Evolutionary conservation across 257 asterid genomes (phyloP).

Genomic region (Paulownia fortunei): DNA sequence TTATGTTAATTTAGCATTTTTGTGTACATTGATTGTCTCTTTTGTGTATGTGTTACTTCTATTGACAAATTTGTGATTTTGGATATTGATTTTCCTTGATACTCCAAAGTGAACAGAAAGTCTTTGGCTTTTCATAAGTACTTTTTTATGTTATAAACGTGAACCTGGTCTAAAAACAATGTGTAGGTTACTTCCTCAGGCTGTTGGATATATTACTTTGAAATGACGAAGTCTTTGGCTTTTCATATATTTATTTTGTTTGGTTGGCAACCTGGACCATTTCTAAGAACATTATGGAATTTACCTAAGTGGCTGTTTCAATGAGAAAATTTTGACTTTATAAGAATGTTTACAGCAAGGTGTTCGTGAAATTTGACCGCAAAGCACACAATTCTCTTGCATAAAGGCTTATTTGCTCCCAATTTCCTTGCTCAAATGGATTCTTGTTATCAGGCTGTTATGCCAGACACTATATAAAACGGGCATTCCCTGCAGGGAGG

Average conservation of each 20-base stretch:
- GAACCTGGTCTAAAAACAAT: neutral
- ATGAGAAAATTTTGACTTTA: neutral
- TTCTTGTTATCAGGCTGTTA: neutral
- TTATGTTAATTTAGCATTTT: conserved; percentile 34
- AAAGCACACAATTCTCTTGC: neutral
- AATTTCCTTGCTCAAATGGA: neutral
- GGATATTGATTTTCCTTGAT: neutral
- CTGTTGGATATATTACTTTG: neutral
- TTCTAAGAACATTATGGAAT: neutral
- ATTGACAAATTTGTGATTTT: neutral
- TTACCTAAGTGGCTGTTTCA: neutral
- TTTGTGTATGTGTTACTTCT: neutral
- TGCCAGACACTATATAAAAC: neutral
- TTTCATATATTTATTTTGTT: neutral
- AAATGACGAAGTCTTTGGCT: neutral
- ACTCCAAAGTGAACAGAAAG: neutral
- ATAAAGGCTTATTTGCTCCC: neutral
- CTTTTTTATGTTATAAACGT: neutral
- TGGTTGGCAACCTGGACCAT: neutral
- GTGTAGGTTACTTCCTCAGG: neutral
- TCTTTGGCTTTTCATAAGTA: neutral
- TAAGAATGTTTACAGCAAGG: neutral
- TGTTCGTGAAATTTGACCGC: neutral
- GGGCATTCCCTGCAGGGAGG: neutral
- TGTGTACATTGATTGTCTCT: neutral